Evolutionary conservation across 2,329 filamentous ascomycete species (phyloP).

Genomic region (Penicillium glabrum): DNA sequence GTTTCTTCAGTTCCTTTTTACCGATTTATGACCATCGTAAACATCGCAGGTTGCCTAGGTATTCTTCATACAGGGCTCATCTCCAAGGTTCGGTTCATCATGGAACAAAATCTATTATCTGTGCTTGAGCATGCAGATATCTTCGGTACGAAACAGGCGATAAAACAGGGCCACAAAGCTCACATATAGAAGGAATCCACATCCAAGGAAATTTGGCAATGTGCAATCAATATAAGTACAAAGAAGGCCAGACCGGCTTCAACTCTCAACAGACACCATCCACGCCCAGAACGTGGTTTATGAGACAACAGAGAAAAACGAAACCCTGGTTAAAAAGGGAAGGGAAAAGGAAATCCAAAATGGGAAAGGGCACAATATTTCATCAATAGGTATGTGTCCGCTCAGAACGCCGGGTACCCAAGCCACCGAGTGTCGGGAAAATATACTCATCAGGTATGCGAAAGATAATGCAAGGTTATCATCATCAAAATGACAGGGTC

Average conservation of each 20-base stretch:
- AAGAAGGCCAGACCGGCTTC: constrained; percentile 21
- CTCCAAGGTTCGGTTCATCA: background rate
- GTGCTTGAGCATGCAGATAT: background rate
- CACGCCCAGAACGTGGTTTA: constrained; percentile 19
- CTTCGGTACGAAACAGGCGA: background rate
- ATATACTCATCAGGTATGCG: constrained; percentile 27
- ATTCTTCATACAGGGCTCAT: background rate
- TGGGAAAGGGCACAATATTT: constrained; percentile 13
- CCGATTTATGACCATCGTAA: background rate
- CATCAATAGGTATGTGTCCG: constrained; percentile 27
- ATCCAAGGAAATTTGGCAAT: constrained; percentile 11
- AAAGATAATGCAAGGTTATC: constrained; percentile 19
- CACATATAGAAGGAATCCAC: background rate
- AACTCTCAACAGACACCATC: constrained; percentile 12
- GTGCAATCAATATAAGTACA: constrained; percentile 31
- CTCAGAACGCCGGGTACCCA: constrained; percentile 26
- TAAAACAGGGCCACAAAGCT: background rate
- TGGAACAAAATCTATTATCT: background rate
- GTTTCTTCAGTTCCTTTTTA: background rate
- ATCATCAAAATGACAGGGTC: constrained; percentile 19
- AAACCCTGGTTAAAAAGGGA: background rate
- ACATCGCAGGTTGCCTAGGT: background rate
- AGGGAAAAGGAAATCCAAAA: constrained; percentile 7
- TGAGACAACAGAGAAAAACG: constrained; percentile 5
- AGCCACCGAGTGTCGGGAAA: constrained; percentile 17